These are phyloP conservation scores for Areca catechu DNA, from an alignment of 176 grass and related monocot species.

Conservation along the genomic window DNA sequence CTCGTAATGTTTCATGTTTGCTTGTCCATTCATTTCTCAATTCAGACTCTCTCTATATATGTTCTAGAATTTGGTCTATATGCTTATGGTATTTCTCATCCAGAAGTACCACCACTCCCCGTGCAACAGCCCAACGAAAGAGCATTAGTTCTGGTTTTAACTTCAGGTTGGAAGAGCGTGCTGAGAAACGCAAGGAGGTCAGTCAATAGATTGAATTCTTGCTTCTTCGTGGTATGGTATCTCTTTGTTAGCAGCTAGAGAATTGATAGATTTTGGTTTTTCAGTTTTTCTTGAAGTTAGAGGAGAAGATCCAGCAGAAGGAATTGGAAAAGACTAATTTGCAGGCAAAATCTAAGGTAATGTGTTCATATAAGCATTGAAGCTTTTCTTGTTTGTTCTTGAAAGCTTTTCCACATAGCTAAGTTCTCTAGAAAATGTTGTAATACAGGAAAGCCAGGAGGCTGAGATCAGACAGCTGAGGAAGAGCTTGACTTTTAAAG, in stretches of 20 bases:
- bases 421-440: neutral
- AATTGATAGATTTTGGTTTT: neutral
- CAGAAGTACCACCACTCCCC: conserved; percentile 51
- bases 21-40: too few relatives aligned
- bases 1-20: too few relatives aligned
- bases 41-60: conserved; percentile 7
- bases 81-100: conserved; percentile 5
- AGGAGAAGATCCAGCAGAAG: conserved; percentile 83
- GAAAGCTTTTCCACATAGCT: neutral
- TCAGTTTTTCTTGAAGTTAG: conserved; percentile 89
- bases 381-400: neutral
- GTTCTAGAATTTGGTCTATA: conserved; percentile 3
- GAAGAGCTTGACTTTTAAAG: conserved; percentile 96
- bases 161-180: conserved; percentile 77
- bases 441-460: conserved; percentile 80
- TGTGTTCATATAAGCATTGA: conserved; percentile 14
- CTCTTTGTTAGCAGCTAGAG: conserved; percentile 9
- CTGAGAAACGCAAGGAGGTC: conserved; percentile 97
- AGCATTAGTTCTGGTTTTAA: conserved; percentile 50
- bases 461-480: conserved; percentile 90
- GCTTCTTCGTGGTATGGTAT: neutral
- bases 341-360: conserved; percentile 86
- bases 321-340: conserved; percentile 82
- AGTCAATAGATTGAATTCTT: conserved; percentile 3
- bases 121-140: conserved; percentile 30